Evolutionary conservation across 306 rosid species (phyloP), one percentile per base, ranked within the genome.

Genomic region (Dicorynia guianensis): DNA sequence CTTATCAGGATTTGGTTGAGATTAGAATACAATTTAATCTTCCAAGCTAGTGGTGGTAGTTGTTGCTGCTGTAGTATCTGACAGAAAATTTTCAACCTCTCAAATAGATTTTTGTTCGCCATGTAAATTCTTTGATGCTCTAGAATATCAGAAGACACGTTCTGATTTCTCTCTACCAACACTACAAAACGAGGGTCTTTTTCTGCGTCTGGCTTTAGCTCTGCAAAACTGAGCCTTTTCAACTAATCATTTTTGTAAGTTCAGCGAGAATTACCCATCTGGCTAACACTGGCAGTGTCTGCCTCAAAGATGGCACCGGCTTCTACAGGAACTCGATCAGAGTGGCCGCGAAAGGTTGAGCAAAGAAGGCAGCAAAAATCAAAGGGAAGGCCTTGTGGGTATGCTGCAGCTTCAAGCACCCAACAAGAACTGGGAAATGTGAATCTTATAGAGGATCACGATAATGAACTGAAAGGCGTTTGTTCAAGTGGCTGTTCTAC

Each of bases 401-500:
- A 9, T 63, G 36, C 17, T 39, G 9, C 77, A 53, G 34, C 71
- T 52, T 72, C 81, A 54, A 25, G 73, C 65, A n/a, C 20, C 54
- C 19, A 50, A 75, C 19, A 50, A 75, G 72, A 76, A 20, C 63
- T 67, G 7, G 36, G 46, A 35, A 11, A 8, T 46, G 6, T 6
- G 14, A 60, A 9, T 7, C 70, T 15, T 14, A 34, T 25, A 36
- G 63, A 63, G 54, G 47, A 25, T 25, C 30, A 80, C 36, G 79
- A 50, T 17, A 33, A 13, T 17, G 71, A 72, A 8, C 30, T 25
- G 1, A 60, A 50, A 57, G 68, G 46, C 50, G 17, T 14, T 52
- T 52, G 66, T 46, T 66, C 76, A 60, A 70, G 65, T 53, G 88
- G 69, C 0, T 89, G 86, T 44, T 78, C 69, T 18, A 87, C 94